Percentiles rank a stretch among this genome's conserved stretches.
Evolutionary conservation across 2,329 filamentous ascomycete genomes (phyloP).

Genomic region (Rutstroemia sp.): DNA sequence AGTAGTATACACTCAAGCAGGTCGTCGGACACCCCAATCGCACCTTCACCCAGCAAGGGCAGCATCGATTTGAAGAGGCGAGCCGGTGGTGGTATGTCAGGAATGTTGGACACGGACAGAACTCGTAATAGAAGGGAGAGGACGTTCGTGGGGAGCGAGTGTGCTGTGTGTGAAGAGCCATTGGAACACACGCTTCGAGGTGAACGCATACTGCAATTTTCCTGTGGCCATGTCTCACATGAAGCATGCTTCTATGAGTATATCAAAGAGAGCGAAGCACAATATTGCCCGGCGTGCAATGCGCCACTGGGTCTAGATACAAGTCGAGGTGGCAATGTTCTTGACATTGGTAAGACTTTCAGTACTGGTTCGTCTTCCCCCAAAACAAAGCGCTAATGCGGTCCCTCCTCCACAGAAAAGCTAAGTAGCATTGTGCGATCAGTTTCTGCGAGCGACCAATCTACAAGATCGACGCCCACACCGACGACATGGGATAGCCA

Average conservation of each 20-base stretch:
- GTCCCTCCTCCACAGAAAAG: constrained; percentile 58
- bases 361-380: constrained; percentile 29
- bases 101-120: constrained; percentile 67
- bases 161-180: constrained; percentile 93
- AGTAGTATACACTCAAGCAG: constrained; percentile 8
- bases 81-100: constrained; percentile 42
- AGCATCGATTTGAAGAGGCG: constrained; percentile 21
- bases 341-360: constrained; percentile 67
- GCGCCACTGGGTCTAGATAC: constrained; percentile 85
- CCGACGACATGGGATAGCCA: constrained; percentile 62
- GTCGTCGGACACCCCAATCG: constrained; percentile 5
- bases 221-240: constrained; percentile 93
- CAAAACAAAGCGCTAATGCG: constrained; percentile 18
- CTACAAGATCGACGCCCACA: constrained; percentile 36
- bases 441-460: constrained; percentile 57
- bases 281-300: constrained; percentile 91
- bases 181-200: constrained; percentile 91
- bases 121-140: constrained; percentile 77
- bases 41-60: constrained; percentile 14
- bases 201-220: constrained; percentile 91
- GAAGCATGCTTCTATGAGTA: constrained; percentile 99
- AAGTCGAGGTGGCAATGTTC: constrained; percentile 83
- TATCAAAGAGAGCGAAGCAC: constrained; percentile 87
- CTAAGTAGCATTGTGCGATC: constrained; percentile 88
- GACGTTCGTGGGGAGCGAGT: constrained; percentile 92